Base-by-base conservation (phyloP, 768 basidiomycete species). In the Hysterangium stoloniferum region DNA sequence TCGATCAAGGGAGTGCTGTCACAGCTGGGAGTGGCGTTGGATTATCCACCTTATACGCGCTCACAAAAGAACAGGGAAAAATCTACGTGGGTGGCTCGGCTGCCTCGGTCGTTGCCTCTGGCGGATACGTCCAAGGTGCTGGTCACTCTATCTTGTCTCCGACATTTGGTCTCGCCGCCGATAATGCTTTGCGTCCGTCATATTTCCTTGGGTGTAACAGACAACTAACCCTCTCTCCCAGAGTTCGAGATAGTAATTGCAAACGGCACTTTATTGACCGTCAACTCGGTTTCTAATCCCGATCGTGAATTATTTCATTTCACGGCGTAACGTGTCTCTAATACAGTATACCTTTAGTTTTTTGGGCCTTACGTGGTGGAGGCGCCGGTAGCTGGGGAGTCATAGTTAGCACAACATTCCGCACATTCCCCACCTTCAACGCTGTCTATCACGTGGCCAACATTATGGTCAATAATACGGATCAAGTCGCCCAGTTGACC, bases 311-410 rank as follows among this genome's bases (percentile, higher is more conserved):
- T 17, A 55, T 29, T 3, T 27, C 43, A 25, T 17, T 32, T 45
- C 12, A 13, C 36, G 20, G 27, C 0, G n/a, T 37, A 41, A 24
- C 31, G n/a, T 34, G 24, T 15, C 19, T 19, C 3, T 49, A 22
- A 25, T 7, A 51, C 38, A 38, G 38, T 45, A 35, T 37, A 20
- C 32, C 36, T 3, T 37, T 32, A 58, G 57, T 59, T 8, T 59
- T 59, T 43, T 57, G 48, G 52, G 53, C 57, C 22, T 7, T 61
- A 22, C 48, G 57, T 4, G 57, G 57, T 13, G 55, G 53, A 11
- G 53, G 53, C n/a, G 51, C 49, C 7, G 69, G 68, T 8, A 65
- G 61, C 33, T 71, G 66, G 68, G 68, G 67, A 19, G 61, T 69
- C 17, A 62, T 70, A 32, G 55, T 67, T 22, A 62, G 64, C 19